Evolutionary conservation across 2,329 filamentous ascomycete genomes (phyloP), one percentile per base, ranked within the genome.

Genomic region (Sporothrix schenckii): DNA sequence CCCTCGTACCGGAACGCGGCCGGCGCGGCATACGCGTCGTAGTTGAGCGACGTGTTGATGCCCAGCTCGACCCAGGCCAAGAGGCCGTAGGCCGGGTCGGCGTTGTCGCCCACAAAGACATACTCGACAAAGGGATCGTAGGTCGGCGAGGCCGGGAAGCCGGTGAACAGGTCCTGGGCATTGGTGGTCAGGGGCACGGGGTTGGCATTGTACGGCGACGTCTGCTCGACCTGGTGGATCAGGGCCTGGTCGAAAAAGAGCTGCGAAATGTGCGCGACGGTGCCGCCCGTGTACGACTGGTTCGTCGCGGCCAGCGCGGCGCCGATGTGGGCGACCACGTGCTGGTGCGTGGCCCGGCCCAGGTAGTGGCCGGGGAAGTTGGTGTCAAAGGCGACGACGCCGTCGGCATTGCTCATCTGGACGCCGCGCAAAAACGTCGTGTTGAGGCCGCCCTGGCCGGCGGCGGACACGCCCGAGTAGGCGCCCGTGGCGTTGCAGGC

Each of bases 181-280:
- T 89, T 89, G 69, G 76, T 77, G 2, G 82, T 87, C 27, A 82
- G 56, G 0, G 72, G 71, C 74, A 82, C 79, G 6, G 54, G 78
- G 76, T 85, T 85, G 66, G 75, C 76, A 13, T 69, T 75, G 77
- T 86, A 85, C 0, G 87, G 86, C 0, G 75, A 73, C 2, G 79
- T 80, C n/a, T 76, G 76, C 73, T 87, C 84, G 71, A 88, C 83
- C 27, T 79, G 73, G 16, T 77, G 74, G 72, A 86, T 81, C 34
- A 89, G 82, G 73, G 81, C 80, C 75, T 88, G 84, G 76, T 89
- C 86, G 74, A 87, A 87, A 80, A 87, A 89, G 56, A 88, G 77
- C 77, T 90, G 87, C 19, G 87, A 87, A 54, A 89, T 82, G 78
- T 89, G 86, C 41, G 78, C 80, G 30, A 60, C 56, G 19, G 84